Evolutionary conservation across 495 filamentous ascomycete species (phyloP).

Genomic region (Hyaloscypha finlandica): DNA sequence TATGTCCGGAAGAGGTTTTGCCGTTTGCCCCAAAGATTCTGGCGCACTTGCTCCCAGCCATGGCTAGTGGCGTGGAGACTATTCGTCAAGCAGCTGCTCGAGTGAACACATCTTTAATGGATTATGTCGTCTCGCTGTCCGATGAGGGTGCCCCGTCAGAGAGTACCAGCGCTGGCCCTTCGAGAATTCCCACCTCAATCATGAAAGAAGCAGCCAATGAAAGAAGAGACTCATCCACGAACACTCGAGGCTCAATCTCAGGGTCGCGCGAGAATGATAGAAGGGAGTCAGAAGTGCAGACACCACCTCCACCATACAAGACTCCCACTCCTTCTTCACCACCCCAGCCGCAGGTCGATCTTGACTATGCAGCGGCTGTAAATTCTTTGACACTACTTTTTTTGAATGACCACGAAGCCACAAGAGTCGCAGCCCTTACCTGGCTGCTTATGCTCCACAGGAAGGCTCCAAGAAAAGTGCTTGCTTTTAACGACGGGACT

Average conservation of each 20-base stretch:
- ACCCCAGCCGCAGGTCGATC: slow-evolving; percentile 59
- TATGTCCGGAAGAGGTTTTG: slow-evolving; percentile 96
- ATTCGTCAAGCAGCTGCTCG: slow-evolving; percentile 86
- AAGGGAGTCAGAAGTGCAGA: slow-evolving; percentile 56
- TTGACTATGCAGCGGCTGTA: slow-evolving; percentile 98
- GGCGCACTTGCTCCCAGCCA: slow-evolving; percentile 88
- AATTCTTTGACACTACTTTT: slow-evolving; percentile 93
- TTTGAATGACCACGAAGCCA: slow-evolving; percentile 94
- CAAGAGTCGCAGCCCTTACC: slow-evolving; percentile 86
- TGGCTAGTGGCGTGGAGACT: slow-evolving; percentile 86
- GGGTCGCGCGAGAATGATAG: slow-evolving; percentile 55
- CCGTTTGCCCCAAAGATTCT: slow-evolving; percentile 90
- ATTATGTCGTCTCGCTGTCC: slow-evolving; percentile 86
- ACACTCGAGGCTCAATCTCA: slow-evolving; percentile 52
- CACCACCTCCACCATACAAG: slow-evolving; percentile 43
- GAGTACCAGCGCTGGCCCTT: slow-evolving; percentile 40
- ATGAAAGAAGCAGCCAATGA: slow-evolving; percentile 43
- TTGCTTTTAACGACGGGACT: slow-evolving; percentile 95
- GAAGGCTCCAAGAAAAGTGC: slow-evolving; percentile 89
- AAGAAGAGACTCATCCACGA: slow-evolving; percentile 57
- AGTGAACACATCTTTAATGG: slow-evolving; percentile 87
- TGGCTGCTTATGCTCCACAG: slow-evolving; percentile 98
- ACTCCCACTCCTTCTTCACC: slow-evolving; percentile 52
- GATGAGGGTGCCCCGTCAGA: slow-evolving; percentile 66
- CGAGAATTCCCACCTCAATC: slow-evolving; percentile 50